Evolutionary conservation across 345 rosid species (phyloP).

Genomic region (Mangifera indica): DNA sequence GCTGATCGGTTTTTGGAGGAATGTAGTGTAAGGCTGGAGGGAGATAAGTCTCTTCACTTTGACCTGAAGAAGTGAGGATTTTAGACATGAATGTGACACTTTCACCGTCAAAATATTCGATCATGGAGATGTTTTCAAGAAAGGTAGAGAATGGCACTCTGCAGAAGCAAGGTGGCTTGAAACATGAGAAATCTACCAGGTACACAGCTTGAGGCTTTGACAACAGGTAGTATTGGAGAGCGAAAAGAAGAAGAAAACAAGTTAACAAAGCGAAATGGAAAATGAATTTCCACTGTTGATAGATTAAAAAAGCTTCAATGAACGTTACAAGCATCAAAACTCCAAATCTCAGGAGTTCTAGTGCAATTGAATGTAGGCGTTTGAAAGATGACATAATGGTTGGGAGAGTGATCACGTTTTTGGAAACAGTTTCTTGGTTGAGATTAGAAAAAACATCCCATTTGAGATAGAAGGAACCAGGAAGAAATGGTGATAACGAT

Average conservation of each 20-base stretch:
- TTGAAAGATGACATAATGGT: conserved; percentile 6
- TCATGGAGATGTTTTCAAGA: conserved; percentile 41
- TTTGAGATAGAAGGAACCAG: background rate
- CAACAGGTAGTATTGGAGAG: conserved; percentile 2
- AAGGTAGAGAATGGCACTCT: conserved; percentile 38
- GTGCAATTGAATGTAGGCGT: conserved; percentile 12
- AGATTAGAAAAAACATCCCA: conserved; percentile 13
- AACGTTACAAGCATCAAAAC: conserved; percentile 8
- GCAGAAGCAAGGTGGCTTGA: conserved; percentile 45
- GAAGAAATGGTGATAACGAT: background rate
- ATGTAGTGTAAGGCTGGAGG: conserved; percentile 54
- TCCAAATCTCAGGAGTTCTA: conserved; percentile 19
- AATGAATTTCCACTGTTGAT: conserved; percentile 3
- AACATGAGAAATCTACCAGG: conserved; percentile 53
- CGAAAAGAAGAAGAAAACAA: background rate
- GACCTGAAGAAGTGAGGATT: conserved; percentile 45
- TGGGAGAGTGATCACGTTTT: background rate
- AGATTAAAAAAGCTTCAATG: conserved; percentile 8
- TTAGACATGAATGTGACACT: conserved; percentile 57
- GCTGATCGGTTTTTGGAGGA: conserved; percentile 46
- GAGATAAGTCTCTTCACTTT: conserved; percentile 46
- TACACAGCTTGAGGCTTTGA: conserved; percentile 30
- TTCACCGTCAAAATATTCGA: conserved; percentile 36
- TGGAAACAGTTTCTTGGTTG: background rate
- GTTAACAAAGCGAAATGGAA: conserved; percentile 11